Base-by-base conservation (phyloP, 2,329 filamentous ascomycete genomes). In the Venturia aucupariae region DNA sequence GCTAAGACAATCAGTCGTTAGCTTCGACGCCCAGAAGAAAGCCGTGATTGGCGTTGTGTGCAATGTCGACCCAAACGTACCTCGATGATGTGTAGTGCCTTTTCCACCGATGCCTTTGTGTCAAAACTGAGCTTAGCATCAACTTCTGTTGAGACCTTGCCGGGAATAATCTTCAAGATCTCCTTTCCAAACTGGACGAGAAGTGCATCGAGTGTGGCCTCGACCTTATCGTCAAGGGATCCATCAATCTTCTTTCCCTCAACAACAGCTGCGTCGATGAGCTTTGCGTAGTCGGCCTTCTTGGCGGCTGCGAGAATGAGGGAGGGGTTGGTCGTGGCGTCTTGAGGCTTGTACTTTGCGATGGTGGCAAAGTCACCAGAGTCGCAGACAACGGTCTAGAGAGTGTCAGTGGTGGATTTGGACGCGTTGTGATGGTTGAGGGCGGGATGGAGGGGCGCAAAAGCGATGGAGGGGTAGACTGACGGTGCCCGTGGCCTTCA, bases 311-410 rank as follows among this genome's bases (percentile, higher is more conserved):
- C 93, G 76, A 99, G 89, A 80, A 99, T 97, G 77, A 99, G 85
- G 68, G 94, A 97, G 67, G 94, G 94, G 87, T 99, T 99, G 83
- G 94, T 99, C 78, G 94, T 99, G 75, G 94, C 94, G 90, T 99
- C 94, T 85, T 99, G 92, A 70, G 94, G 94, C 87, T 96, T 96
- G 88, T 99, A 99, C 84, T 97, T 97, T 84, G 84, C 92, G 79
- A 99, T 99, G 79, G 92, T 92, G 86, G 81, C 77, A 70, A 79
- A 78, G 75, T 82, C 89, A 88, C 92, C 94, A 79, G 93, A 96
- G 83, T 97, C 94, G 79, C 90, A 93, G 79, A 97, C 94, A 75
- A 97, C 94, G 69, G 90, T 89, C 91, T 94, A 75, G 70, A 48
- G 15, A 64, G 32, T 60, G 41, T 60, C 41, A 41, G 59, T 17